Evolutionary conservation across 129 eudicot genomes (phyloP), one percentile per base, ranked within the genome.

Genomic region (Pulicaria dysenterica): DNA sequence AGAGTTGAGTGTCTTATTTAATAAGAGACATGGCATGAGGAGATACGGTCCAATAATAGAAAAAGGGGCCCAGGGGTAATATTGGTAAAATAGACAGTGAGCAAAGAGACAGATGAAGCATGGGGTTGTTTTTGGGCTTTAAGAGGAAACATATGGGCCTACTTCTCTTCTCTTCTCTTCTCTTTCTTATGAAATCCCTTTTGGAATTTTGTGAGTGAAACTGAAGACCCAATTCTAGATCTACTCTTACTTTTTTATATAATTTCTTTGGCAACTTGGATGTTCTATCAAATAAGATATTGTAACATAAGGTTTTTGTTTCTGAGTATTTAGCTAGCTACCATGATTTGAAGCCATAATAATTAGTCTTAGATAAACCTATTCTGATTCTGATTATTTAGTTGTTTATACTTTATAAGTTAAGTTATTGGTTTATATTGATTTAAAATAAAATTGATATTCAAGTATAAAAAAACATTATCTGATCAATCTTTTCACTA

Each of bases 91-190:
- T 43, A 5, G 73, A 39, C 61, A 46, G 60, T 61, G 34, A 14
- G 77, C 40, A 46, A 55, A 45, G 67, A 59, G 77, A 75, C 64
- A 48, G 54, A 14, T 11, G 54, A 57, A 70, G 67, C 66, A 78
- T 78, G 82, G 73, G 73, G 12, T 49, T 70, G 66, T 70, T 77
- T 78, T 71, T 78, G 82, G 77, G 82, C 82, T 71, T 77, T 60
- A 76, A 69, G 64, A 14, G 57, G 49, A 77, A 17, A 1, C 71
- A 60, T 77, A 76, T 69, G 76, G 70, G 81, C 76, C 81, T 50
- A 12, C 31, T 46, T 67, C 61, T 62, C 45, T 62, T 15, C n/a
- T n/a, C n/a, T n/a, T n/a, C n/a, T n/a, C 31, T 46, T 67, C 61
- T 62, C 45, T 62, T 15, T 67, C 50, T 64, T 75, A 64, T 74